Evolutionary conservation across 2,329 filamentous ascomycete genomes (phyloP), one percentile per base, ranked within the genome.

Genomic region (Talaromyces amestolkiae): DNA sequence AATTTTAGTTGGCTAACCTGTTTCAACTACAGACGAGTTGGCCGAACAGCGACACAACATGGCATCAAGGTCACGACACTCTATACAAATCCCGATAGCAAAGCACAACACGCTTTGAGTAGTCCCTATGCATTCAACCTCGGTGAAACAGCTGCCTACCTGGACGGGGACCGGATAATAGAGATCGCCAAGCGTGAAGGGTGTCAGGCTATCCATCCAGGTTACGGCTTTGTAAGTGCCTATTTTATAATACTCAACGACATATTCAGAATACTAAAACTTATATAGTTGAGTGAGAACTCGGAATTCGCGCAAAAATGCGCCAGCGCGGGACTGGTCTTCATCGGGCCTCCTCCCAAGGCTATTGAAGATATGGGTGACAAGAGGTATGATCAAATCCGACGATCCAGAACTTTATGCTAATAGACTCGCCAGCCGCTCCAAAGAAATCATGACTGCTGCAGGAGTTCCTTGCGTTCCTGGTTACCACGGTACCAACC

Each of bases 401-500:
- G 13, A 56, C 7, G 5, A 9, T n/a, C 19, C 47, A 45, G n/a
- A 6, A 7, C 19, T 13, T 49, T 13, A 9, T 10, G 53, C 33
- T 8, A 5, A 45, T 17, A 0, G 33, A 17, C n/a, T 27, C 49
- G 3, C 19, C 58, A 85, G 85, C 64, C 85, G 91, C 66, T 95
- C 91, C 61, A 99, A 99, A 78, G 91, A 97, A 75, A 97, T 99
- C 74, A 98, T 99, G 95, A 92, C 87, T 39, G 87, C 88, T 4
- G 94, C 95, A n/a, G 92, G 93, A 9, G 95, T 99, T 3, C 93
- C 93, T 4, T 98, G 95, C 73, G 95, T 99, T 58, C 95, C 95
- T 0, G 95, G 95, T 0, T 99, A 99, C 73, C 95, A 98, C 76
- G 95, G 95, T 19, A 73, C 84, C 1, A 91, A 97, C 61, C 95